phyloP scores from a whole-genome alignment of 2,329 filamentous ascomycete genomes.

The Pestalotiopsis sp. region DNA sequence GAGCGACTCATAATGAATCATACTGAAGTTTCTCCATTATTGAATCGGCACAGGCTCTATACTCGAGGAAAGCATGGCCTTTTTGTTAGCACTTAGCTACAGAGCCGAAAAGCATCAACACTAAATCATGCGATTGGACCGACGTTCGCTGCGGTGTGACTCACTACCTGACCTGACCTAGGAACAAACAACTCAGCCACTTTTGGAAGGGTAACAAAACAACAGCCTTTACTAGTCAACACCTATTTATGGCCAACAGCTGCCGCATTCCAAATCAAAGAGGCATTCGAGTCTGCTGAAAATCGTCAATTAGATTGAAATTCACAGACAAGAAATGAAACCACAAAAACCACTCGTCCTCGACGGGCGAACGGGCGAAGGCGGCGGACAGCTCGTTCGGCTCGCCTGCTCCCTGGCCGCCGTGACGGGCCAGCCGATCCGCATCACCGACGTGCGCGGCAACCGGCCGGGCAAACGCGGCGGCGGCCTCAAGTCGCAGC shows the following conservation, averaged over 20 bases:
- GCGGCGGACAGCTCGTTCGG: slow-evolving; percentile 63
- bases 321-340: slow-evolving; percentile 13
- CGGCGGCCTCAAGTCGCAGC: slow-evolving; percentile 59
- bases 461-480: slow-evolving; percentile 46
- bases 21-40: neutral
- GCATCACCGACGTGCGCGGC: slow-evolving; percentile 57
- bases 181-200: neutral
- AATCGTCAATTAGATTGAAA: neutral
- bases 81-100: neutral
- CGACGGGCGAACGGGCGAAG: slow-evolving; percentile 61
- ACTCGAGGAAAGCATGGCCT: neutral
- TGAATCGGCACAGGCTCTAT: neutral
- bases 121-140: neutral
- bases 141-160: neutral
- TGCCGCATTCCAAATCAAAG: neutral
- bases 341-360: slow-evolving; percentile 40
- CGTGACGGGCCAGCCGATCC: slow-evolving; percentile 54
- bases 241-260: neutral
- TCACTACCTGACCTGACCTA: neutral
- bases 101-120: neutral
- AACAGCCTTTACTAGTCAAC: neutral
- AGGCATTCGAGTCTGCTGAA: neutral
- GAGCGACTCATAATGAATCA: slow-evolving; percentile 3
- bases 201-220: neutral
- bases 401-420: slow-evolving; percentile 59